Percentiles rank a stretch among this genome's conserved stretches.
These are phyloP conservation scores for Trametes meyenii DNA, from an alignment of 768 basidiomycete species.

Conservation along the genomic window DNA sequence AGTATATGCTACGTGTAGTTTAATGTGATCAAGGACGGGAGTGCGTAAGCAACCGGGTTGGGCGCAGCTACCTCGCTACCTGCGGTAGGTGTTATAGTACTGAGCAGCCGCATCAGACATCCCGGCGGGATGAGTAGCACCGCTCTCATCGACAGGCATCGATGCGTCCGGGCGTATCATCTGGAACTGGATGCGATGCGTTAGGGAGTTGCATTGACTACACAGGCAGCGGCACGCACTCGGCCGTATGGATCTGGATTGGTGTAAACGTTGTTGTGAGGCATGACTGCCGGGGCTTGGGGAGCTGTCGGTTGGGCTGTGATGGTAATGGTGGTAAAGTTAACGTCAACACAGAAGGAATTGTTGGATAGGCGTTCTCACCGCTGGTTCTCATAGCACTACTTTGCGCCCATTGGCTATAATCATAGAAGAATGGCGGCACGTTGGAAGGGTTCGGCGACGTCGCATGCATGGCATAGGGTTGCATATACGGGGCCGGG, in stretches of 20 bases:
- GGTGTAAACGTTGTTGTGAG: slow-evolving; percentile 9
- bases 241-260: slow-evolving; percentile 3
- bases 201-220: neutral
- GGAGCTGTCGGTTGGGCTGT: neutral
- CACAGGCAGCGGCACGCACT: neutral
- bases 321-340: neutral
- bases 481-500: neutral
- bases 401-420: neutral
- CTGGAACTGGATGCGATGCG: neutral
- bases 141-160: neutral
- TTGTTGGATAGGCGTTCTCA: neutral
- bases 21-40: neutral
- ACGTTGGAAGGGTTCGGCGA: neutral
- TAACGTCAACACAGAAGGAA: neutral
- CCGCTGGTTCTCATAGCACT: slow-evolving; percentile 2
- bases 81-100: slow-evolving; percentile 6
- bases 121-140: neutral
- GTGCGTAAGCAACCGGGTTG: neutral
- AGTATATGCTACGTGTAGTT: too few species aligned
- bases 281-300: neutral
- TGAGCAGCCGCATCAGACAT: slow-evolving; percentile 1
- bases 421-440: neutral
- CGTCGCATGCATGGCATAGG: neutral
- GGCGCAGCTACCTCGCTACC: neutral
- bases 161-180: neutral